Evolutionary conservation across 2,329 filamentous ascomycete genomes (phyloP).

Genomic region (Diaporthe longicolla): DNA sequence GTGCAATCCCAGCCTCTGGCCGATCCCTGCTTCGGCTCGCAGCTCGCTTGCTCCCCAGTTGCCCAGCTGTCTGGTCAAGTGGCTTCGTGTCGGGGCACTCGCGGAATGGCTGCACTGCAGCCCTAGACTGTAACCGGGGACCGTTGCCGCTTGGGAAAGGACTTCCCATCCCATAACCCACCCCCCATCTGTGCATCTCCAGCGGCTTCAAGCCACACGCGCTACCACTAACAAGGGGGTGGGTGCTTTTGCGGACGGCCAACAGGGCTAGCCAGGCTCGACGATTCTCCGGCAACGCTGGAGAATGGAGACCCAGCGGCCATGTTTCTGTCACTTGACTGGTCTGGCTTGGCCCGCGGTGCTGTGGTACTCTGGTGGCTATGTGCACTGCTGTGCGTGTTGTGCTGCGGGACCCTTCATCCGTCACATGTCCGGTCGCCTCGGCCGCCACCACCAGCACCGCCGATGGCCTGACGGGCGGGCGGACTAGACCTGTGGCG

Average conservation of each 20-base stretch:
- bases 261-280: slow-evolving; percentile 14
- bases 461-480: slow-evolving; percentile 16
- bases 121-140: slow-evolving; percentile 41
- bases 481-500: not conserved
- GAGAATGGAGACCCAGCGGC: slow-evolving; percentile 11
- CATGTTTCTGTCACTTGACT: slow-evolving; percentile 29
- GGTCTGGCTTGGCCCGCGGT: slow-evolving; percentile 13
- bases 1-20: slow-evolving; percentile 27
- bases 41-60: slow-evolving; percentile 32
- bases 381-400: slow-evolving; percentile 24
- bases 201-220: slow-evolving; percentile 26
- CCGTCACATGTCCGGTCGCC: slow-evolving; percentile 27
- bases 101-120: slow-evolving; percentile 39
- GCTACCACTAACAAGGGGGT: slow-evolving; percentile 8
- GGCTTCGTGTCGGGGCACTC: slow-evolving; percentile 40
- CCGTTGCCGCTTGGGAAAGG: slow-evolving; percentile 34
- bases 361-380: not conserved
- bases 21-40: slow-evolving; percentile 35
- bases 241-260: not conserved
- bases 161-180: slow-evolving; percentile 34
- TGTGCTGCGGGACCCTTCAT: slow-evolving; percentile 7
- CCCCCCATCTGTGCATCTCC: slow-evolving; percentile 27
- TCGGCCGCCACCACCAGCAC: slow-evolving; percentile 3
- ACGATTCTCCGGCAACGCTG: slow-evolving; percentile 28
- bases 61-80: slow-evolving; percentile 41